Evolutionary conservation across 768 basidiomycete genomes (phyloP), one percentile per base, ranked within the genome.

Genomic region (Nevesoporus exiguus): DNA sequence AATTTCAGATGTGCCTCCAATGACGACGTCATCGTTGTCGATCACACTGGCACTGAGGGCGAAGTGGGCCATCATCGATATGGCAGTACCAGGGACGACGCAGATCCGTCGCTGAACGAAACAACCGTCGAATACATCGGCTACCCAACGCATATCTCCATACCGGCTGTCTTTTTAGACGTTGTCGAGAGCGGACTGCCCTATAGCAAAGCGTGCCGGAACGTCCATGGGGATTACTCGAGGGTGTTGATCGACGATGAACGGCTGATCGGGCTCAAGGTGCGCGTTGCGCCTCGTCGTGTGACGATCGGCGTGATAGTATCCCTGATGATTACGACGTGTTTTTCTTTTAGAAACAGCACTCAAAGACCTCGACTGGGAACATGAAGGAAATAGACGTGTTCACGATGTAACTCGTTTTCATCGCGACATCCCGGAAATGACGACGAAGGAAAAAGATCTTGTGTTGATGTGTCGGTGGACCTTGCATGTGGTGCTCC

Each of bases 191-290:
- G 56, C 50, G 41, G 40, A 9, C 7, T 73, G 7, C 72, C 76
- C 14, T 77, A 72, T 54, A 67, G 63, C 31, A 62, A 68, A 3
- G 61, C 58, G 45, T 52, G 40, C 3, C 50, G 68, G 27, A 61
- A 64, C 17, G 45, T 62, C 9, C 51, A 54, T 34, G 65, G 62
- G 10, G 55, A 62, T 1, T 77, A 74, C 51, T 69, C 69, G 7
- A 75, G 76, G 9, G 59, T 75, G 55, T 75, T 76, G 74, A 69
- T 77, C 27, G 77, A 76, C 51, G 74, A 76, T 25, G 72, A 73
- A 40, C 63, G 75, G 48, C 49, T 77, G 25, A 55, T 78, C 24
- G 74, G 75, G 27, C 51, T 78, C 54, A 71, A 71, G 67, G 77
- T 78, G 48, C 34, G 74, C 39, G 15, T 29, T 29, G 27, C 4